Evolutionary conservation across 495 filamentous ascomycete genomes (phyloP), one percentile per base, ranked within the genome.

Genomic region (Astrocystis sublimbata): DNA sequence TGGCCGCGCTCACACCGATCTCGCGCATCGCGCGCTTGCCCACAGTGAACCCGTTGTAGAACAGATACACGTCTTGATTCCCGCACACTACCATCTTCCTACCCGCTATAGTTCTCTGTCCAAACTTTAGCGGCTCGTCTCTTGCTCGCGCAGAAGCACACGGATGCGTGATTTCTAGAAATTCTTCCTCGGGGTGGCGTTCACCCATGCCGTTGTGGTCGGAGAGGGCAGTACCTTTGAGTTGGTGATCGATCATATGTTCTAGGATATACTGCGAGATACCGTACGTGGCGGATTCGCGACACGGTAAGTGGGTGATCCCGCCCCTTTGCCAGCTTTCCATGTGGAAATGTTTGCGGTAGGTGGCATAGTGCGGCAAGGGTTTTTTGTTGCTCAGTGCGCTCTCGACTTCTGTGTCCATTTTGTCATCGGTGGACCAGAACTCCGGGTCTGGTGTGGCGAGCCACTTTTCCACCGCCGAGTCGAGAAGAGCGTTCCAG

Each of bases 1-100:
- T 63, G 50, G 70, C 74, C 7, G 74, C 75, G 17, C 69, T 58
- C 15, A 21, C 36, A 0, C 71, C 76, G 9, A 79, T 63, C 35
- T 76, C 74, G 19, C 56, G 61, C 2, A 75, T 67, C 17, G 71
- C 71, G 12, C 69, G 66, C 43, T 64, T 42, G 45, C 47, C 65
- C 3, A 75, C 58, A 9, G 68, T 73, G 36, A 76, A 77, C 2
- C 66, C 66, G 2, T 70, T 75, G 49, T 67, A 73, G 56, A 76
- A 79, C 3, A 79, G 61, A 36, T 73, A 66, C 12, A 72, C 61
- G 21, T 73, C 63, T 3, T 71, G 71, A 8, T 58, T 30, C 19
- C 66, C 47, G 47, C 76, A 76, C 30, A 67, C 67, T 21, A 49
- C 30, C 28, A 35, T 45, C 6, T 23, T 49, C 6, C 19, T 54